Base-by-base conservation (phyloP, 2,329 filamentous ascomycete genomes). In the Tolypocladium nubicola region DNA sequence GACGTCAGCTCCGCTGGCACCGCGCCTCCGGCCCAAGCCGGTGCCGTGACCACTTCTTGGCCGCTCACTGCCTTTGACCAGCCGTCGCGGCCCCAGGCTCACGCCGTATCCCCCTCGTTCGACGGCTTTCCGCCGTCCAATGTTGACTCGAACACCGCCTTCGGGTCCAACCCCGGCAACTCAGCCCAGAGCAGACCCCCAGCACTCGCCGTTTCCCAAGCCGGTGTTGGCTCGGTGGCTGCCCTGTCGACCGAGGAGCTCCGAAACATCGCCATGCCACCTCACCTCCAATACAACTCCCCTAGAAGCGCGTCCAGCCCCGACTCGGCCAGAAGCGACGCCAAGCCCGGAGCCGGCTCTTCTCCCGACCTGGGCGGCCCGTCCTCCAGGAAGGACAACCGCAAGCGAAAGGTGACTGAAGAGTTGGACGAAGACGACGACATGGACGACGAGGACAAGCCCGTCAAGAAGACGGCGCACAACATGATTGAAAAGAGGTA, bases 401-500 rank as follows among this genome's bases (percentile, higher is more conserved):
- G 85, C 63, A 91, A 90, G 73, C 81, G 88, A 63, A 91, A 90
- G 73, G 82, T 84, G 0, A 85, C 85, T 0, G 79, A 78, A 54
- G 80, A 83, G 55, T 65, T 72, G 57, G 62, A 80, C 59, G 63
- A 80, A 59, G 61, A 74, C n/a, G 82, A 84, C 53, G 83, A 86
- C 14, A 78, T 83, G 52, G 74, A 79, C 37, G 71, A 82, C 54
- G 80, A 79, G 63, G 81, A 77, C 64, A 85, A 79, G 59, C 73
- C 73, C 6, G 65, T 75, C 58, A 97, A 96, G 79, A 97, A 97
- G 79, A 95, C 92, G 38, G 91, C 93, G 2, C 93, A 97, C 74
- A 97, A 97, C 72, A 94, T 97, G 81, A 97, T 97, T 61, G 93
- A 97, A 75, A 97, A 97, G 79, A 80, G 93, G 63, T 97, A 97